Conservation (phyloP, 768 basidiomycete genomes). For the Trametes meyenii region DNA sequence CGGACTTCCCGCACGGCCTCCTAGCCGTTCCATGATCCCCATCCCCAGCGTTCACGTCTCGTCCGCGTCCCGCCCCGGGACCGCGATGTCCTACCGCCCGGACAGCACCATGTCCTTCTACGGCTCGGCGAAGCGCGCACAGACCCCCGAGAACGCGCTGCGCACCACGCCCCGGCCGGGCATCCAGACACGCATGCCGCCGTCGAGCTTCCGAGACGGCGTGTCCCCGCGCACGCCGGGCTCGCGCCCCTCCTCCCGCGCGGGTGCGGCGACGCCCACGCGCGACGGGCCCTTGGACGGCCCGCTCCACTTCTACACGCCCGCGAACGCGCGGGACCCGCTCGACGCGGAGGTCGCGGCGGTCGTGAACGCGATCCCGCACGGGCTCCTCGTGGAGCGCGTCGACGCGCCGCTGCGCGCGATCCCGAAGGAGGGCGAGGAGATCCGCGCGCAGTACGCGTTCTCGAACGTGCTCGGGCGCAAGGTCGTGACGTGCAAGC, state of each 20-base stretch:
- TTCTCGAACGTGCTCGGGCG: conserved; percentile 72
- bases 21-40: conserved; percentile 84
- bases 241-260: conserved; percentile 67
- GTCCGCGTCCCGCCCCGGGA: conserved; percentile 68
- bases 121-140: conserved; percentile 50
- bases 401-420: conserved; percentile 75
- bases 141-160: conserved; percentile 70
- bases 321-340: conserved; percentile 71
- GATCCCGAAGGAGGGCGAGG: conserved; percentile 71
- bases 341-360: conserved; percentile 79
- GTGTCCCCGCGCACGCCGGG: conserved; percentile 52
- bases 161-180: conserved; percentile 50
- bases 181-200: conserved; percentile 52
- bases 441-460: conserved; percentile 82
- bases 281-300: conserved; percentile 43
- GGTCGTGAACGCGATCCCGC: conserved; percentile 74
- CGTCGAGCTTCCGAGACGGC: conserved; percentile 76
- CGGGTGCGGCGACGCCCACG: conserved; percentile 64
- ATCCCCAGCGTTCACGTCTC: conserved; percentile 73
- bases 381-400: conserved; percentile 77
- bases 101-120: conserved; percentile 56
- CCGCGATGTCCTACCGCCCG: conserved; percentile 69
- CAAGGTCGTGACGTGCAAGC: conserved; percentile 76
- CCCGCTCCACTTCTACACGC: conserved; percentile 64
- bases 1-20: conserved; percentile 65